Base-by-base conservation (phyloP, 2,329 filamentous ascomycete genomes). In the Aspergillus sp. region DNA sequence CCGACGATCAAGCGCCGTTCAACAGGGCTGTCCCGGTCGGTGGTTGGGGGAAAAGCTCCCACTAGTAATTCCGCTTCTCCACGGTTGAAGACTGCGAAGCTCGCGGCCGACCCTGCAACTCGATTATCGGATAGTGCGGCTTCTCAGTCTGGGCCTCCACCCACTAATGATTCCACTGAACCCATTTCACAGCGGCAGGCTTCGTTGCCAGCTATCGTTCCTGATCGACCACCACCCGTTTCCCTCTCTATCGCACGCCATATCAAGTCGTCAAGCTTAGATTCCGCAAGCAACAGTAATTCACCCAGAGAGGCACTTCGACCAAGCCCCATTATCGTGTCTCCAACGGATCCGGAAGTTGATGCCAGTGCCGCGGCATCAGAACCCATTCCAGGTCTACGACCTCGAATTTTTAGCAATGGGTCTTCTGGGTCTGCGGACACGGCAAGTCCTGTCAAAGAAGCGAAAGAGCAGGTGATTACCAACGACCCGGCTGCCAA, bases 401-500 rank as follows among this genome's bases (percentile, higher is more conserved):
- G 61, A 15, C 63, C 62, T 22, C 62, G 64, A 3, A 54, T 68
- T 10, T 62, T 65, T 45, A 67, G 66, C 49, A 65, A 65, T 45
- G 60, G 60, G 27, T 64, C 63, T 13, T 56, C 60, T 3, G 49
- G 59, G 7, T 65, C 66, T 0, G 55, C 57, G 1, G 62, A 76
- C 71, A 53, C 70, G 3, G 74, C 78, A 43, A 65, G 75, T 74
- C 43, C 73, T 64, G 25, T 71, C 69, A 57, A 66, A 60, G 66
- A 75, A 53, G 61, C 59, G 74, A 48, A 57, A 1, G 62, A 76
- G 10, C 69, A 85, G 47, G 76, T 82, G 6, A 73, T 86, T 52
- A 30, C 25, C 3, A 86, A 82, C 52, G 90, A 94, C 51, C 76
- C 89, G 5, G 89, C 93, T 9, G 81, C 86, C n/a, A 93, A 89